Percentiles rank a stretch among this genome's conserved stretches.
Evolutionary conservation across 169 alveolate genomes (phyloP).

Genomic region (Plasmodium gallinaceum): DNA sequence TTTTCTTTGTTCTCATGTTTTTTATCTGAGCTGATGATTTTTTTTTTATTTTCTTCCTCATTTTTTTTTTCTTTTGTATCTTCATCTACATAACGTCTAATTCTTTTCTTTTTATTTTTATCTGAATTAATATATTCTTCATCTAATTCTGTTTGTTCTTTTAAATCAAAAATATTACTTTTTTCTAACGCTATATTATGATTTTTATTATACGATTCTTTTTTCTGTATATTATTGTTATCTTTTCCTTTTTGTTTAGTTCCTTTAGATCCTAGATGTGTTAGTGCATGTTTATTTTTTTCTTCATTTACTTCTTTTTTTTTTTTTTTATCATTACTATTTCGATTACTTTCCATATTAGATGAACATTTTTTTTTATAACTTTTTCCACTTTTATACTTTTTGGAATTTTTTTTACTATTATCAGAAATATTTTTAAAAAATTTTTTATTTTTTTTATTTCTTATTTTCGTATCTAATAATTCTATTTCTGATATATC

Average conservation of each 20-base stretch:
- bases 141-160: slow-evolving; percentile 11
- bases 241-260: slow-evolving; percentile 18
- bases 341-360: background rate
- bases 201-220: background rate
- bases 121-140: slow-evolving; percentile 45
- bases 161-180: slow-evolving; percentile 1
- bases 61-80: slow-evolving; percentile 5
- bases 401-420: slow-evolving; percentile 15
- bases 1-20: background rate
- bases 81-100: slow-evolving; percentile 13
- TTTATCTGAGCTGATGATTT: background rate
- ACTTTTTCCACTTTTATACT: slow-evolving; percentile 3
- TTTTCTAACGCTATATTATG: slow-evolving; percentile 12
- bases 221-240: slow-evolving; percentile 1
- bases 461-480: slow-evolving; percentile 12
- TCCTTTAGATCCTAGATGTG: background rate
- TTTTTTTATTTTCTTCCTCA: slow-evolving; percentile 34
- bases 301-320: slow-evolving; percentile 36
- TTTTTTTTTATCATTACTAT: slow-evolving; percentile 5
- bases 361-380: slow-evolving; percentile 13
- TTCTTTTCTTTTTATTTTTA: slow-evolving; percentile 60
- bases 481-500: slow-evolving; percentile 42
- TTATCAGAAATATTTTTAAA: slow-evolving; percentile 5
- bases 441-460: slow-evolving; percentile 26
- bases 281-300: background rate